These are phyloP conservation scores for Aspergillus aculeatus DNA, from an alignment of 2,329 filamentous ascomycete genomes.

Conservation along the genomic window DNA sequence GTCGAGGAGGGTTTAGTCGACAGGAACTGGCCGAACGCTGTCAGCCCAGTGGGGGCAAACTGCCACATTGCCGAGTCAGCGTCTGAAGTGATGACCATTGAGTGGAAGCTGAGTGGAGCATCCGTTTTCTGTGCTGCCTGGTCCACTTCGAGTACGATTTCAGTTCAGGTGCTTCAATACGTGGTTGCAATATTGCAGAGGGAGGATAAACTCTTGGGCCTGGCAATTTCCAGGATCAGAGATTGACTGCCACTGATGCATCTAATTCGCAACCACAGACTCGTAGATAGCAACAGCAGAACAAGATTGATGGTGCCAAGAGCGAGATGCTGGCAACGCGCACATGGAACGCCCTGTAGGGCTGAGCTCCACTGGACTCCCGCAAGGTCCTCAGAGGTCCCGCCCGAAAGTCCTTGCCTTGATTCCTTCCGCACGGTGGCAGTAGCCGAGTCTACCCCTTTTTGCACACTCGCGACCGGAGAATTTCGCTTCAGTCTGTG, in stretches of 20 bases:
- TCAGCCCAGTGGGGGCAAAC: neutral
- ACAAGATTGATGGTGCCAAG: constrained; percentile 16
- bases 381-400: neutral
- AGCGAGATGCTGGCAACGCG: constrained; percentile 46
- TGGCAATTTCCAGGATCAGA: no score
- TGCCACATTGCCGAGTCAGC: neutral
- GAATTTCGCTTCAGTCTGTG: no score
- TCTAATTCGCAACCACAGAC: no score
- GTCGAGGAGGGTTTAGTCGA: neutral
- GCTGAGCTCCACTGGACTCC: neutral
- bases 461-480: no score
- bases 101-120: neutral
- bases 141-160: neutral
- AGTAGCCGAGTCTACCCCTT: neutral
- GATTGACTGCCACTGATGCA: no score
- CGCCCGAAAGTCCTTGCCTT: neutral
- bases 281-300: no score
- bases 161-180: no score
- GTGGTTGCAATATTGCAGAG: no score
- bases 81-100: neutral
- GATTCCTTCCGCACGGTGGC: neutral
- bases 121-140: neutral
- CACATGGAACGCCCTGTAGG: constrained; percentile 30
- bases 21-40: neutral
- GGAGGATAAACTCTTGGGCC: no score